phyloP scores from a whole-genome alignment of 2,329 filamentous ascomycete species.

The Phoma sp. region DNA sequence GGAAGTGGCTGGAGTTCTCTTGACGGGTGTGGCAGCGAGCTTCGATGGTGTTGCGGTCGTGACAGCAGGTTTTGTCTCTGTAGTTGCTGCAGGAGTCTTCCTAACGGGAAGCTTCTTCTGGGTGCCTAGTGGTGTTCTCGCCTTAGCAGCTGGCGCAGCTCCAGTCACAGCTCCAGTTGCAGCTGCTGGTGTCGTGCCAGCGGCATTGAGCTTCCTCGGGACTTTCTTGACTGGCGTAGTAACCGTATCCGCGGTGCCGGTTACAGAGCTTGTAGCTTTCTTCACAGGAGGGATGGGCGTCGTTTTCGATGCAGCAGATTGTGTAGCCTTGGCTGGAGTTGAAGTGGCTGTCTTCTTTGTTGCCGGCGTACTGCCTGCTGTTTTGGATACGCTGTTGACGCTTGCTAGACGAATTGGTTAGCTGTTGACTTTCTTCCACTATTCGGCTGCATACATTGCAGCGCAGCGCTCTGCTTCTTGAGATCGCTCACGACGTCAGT shows the following conservation, averaged over 20 bases:
- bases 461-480: constrained; percentile 51
- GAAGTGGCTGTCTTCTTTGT: constrained; percentile 36
- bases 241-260: constrained; percentile 17
- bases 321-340: constrained; percentile 21
- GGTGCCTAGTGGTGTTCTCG: constrained; percentile 28
- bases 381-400: constrained; percentile 38
- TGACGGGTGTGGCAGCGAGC: constrained; percentile 28
- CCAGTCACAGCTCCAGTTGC: not conserved
- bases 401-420: constrained; percentile 30
- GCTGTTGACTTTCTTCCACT: not conserved
- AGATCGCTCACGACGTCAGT: constrained; percentile 45
- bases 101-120: constrained; percentile 28
- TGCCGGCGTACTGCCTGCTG: constrained; percentile 29
- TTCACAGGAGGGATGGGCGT: constrained; percentile 21
- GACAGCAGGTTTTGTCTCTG: constrained; percentile 17
- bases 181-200: constrained; percentile 12
- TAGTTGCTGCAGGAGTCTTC: constrained; percentile 10
- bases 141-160: constrained; percentile 22
- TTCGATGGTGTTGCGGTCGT: constrained; percentile 27
- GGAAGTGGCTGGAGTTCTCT: constrained; percentile 25
- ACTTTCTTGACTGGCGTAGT: constrained; percentile 35
- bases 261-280: constrained; percentile 17
- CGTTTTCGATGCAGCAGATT: constrained; percentile 22
- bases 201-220: constrained; percentile 24
- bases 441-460: constrained; percentile 45